Conservation (phyloP, 1,284 basidiomycete genomes). For the Ceratobasidium papillatum region DNA sequence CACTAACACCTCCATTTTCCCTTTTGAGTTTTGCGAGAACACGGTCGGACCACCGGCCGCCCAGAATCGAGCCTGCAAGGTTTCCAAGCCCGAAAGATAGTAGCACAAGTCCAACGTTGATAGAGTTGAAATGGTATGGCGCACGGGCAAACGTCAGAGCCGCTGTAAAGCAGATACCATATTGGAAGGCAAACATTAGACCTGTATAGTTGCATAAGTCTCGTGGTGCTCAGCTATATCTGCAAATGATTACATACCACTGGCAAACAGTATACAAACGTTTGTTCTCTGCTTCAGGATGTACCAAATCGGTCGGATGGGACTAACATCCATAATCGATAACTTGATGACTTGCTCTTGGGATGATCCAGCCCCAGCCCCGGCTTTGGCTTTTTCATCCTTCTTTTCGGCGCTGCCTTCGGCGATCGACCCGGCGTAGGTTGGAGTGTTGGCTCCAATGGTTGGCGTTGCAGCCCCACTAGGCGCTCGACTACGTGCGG, state of each 20-base stretch:
- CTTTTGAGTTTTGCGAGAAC: conserved; percentile 65
- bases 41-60: conserved; percentile 80
- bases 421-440: conserved; percentile 44
- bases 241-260: conserved; percentile 59
- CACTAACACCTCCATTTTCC: conserved; percentile 66
- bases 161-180: conserved; percentile 75
- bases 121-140: conserved; percentile 72
- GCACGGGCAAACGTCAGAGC: conserved; percentile 67
- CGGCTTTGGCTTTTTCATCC: conserved; percentile 5
- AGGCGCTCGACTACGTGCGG: conserved; percentile 1
- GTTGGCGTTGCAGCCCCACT: conserved; percentile 35
- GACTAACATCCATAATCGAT: conserved; percentile 76
- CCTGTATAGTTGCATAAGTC: conserved; percentile 54
- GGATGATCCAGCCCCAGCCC: neutral
- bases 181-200: conserved; percentile 73
- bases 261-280: conserved; percentile 69
- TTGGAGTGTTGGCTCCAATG: conserved; percentile 42
- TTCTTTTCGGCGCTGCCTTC: conserved; percentile 15
- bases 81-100: conserved; percentile 77
- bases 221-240: neutral
- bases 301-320: conserved; percentile 65
- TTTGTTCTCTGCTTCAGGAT: conserved; percentile 74
- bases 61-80: conserved; percentile 73
- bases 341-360: conserved; percentile 59
- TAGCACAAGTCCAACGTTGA: conserved; percentile 78